These are phyloP conservation scores for Phyllachora maydis DNA, from an alignment of 2,329 filamentous ascomycete species.

Conservation along the genomic window DNA sequence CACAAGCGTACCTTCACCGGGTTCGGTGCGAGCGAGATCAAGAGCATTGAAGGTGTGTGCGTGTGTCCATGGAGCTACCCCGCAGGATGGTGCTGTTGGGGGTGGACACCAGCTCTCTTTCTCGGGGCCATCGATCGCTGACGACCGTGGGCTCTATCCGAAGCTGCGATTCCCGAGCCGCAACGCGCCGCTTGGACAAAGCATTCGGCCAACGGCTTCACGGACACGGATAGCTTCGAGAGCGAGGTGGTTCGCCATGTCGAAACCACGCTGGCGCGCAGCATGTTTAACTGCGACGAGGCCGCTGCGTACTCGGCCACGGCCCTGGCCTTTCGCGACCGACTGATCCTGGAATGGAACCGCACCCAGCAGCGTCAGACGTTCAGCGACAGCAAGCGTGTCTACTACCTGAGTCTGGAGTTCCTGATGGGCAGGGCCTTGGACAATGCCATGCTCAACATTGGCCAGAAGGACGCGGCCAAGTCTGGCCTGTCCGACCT, in stretches of 20 bases:
- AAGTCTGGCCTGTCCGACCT: constrained; percentile 75
- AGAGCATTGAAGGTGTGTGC: constrained; percentile 62
- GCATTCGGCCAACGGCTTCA: constrained; percentile 46
- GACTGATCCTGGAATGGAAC: constrained; percentile 91
- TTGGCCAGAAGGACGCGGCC: constrained; percentile 70
- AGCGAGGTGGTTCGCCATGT: constrained; percentile 81
- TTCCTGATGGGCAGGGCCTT: constrained; percentile 93
- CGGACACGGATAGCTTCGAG: constrained; percentile 65
- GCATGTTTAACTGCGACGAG: constrained; percentile 97
- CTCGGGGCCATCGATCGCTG: constrained; percentile 1
- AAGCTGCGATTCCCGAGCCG: constrained; percentile 66
- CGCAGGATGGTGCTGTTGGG: no score
- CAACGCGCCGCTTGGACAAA: constrained; percentile 64
- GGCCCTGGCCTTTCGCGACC: constrained; percentile 79
- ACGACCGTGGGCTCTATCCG: constrained; percentile 2
- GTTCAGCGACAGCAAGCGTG: constrained; percentile 70
- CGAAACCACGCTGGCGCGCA: constrained; percentile 87
- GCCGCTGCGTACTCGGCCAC: constrained; percentile 79
- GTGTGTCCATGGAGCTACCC: constrained; percentile 1
- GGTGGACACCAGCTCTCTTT: no score
- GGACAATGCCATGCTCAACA: constrained; percentile 97
- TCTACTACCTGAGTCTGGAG: constrained; percentile 95
- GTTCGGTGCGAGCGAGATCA: constrained; percentile 80
- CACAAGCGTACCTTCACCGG: constrained; percentile 95
- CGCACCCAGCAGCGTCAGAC: constrained; percentile 94